These are phyloP conservation scores for Saccharum officinarum DNA, from an alignment of 176 grass and related monocot genomes.

Conservation along the genomic window DNA sequence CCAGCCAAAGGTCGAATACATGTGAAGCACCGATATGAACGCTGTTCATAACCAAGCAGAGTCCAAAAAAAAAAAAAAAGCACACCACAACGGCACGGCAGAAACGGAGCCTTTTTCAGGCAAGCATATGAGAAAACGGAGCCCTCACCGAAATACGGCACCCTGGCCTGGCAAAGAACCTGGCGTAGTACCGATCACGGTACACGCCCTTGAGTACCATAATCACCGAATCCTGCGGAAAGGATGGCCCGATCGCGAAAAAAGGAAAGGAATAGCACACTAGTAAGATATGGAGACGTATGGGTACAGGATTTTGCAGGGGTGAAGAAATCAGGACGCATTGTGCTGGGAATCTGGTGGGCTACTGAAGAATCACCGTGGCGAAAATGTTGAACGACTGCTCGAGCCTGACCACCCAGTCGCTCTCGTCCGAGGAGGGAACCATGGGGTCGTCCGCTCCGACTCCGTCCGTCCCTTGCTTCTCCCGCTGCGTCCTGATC, in stretches of 20 bases:
- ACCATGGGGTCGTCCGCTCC: background rate
- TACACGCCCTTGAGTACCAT: constrained; percentile 58
- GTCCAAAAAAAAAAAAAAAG: no score
- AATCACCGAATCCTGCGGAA: constrained; percentile 65
- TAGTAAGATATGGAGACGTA: background rate
- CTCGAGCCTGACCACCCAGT: constrained; percentile 60
- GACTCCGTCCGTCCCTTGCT: constrained; percentile 26
- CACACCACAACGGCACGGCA: background rate
- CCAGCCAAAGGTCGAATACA: constrained; percentile 95
- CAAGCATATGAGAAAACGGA: background rate
- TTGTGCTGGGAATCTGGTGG: no score
- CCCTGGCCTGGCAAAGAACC: constrained; percentile 95
- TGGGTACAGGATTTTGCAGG: no score
- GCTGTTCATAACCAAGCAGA: constrained; percentile 39
- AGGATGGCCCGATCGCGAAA: no score
- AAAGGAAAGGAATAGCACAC: background rate
- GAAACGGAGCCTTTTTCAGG: background rate
- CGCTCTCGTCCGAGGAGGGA: constrained; percentile 10
- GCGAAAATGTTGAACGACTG: constrained; percentile 75
- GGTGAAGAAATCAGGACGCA: no score
- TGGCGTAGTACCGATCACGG: constrained; percentile 73
- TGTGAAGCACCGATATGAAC: constrained; percentile 94
- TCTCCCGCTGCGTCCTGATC: constrained; percentile 42
- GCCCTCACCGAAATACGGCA: constrained; percentile 89
- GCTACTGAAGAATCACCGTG: no score